Conservation (phyloP, 2,329 filamentous ascomycete species). For the Aspergillus jensenii region DNA sequence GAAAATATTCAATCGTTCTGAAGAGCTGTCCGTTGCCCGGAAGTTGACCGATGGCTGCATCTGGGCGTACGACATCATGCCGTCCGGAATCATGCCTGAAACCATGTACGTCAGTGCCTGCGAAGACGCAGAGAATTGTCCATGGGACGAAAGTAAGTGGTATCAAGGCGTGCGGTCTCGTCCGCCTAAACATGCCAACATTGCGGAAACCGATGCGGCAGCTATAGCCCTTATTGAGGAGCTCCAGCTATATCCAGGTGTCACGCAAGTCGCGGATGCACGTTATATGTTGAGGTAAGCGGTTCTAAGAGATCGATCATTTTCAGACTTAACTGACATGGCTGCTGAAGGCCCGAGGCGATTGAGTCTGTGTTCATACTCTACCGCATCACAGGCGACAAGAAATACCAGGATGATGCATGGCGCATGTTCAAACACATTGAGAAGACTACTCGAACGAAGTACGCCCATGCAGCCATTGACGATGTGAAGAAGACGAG, state of each 20-base stretch:
- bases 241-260: constrained; percentile 27
- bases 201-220: constrained; percentile 16
- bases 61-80: constrained; percentile 60
- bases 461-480: constrained; percentile 46
- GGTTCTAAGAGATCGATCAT: background rate
- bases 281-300: constrained; percentile 34
- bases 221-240: constrained; percentile 22
- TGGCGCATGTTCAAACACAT: constrained; percentile 53
- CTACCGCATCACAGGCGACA: constrained; percentile 60
- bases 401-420: constrained; percentile 44
- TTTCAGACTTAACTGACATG: background rate
- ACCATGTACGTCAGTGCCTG: constrained; percentile 55
- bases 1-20: constrained; percentile 54
- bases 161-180: constrained; percentile 27
- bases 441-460: constrained; percentile 43
- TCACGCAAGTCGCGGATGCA: constrained; percentile 26
- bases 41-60: constrained; percentile 61
- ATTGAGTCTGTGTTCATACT: constrained; percentile 63
- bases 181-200: constrained; percentile 16
- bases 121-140: constrained; percentile 42
- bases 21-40: constrained; percentile 57
- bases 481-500: constrained; percentile 38
- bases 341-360: constrained; percentile 51
- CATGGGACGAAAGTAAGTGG: constrained; percentile 54
- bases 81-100: constrained; percentile 63